These are phyloP conservation scores for Aspergillus fumigatiaffinis DNA, from an alignment of 2,329 filamentous ascomycete species.

Conservation along the genomic window DNA sequence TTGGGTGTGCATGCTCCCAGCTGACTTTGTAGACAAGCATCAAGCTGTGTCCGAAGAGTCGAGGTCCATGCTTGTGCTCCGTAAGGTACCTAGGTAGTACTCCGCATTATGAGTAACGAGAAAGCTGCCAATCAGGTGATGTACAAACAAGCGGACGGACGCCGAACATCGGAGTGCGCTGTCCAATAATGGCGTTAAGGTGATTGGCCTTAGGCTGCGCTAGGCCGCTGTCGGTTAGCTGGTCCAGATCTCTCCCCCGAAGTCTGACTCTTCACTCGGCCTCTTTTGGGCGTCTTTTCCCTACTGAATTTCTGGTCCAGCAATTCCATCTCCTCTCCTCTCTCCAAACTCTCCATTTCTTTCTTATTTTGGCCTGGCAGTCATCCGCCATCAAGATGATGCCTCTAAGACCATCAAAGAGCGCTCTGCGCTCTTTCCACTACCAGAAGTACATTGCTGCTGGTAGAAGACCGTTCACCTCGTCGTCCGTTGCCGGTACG, in stretches of 20 bases:
- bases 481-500: conserved; percentile 42
- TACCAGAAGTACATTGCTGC: conserved; percentile 39
- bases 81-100: background rate
- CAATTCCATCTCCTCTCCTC: conserved; percentile 5
- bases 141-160: background rate
- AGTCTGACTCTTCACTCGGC: background rate
- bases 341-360: conserved; percentile 16
- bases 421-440: conserved; percentile 46
- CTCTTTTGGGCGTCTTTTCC: background rate
- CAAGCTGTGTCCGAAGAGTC: background rate
- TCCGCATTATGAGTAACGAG: background rate
- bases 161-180: background rate
- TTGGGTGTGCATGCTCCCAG: no score
- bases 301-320: background rate
- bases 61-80: background rate
- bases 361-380: conserved; percentile 26
- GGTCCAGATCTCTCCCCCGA: background rate
- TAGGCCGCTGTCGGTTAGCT: background rate
- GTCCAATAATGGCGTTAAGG: background rate
- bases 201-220: background rate
- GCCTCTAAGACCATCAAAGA: conserved; percentile 48
- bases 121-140: background rate
- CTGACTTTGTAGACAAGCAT: no score
- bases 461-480: conserved; percentile 41
- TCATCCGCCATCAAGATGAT: conserved; percentile 43